These are phyloP conservation scores for Paramecium octaurelia DNA, from an alignment of 73 alveolate species.

Conservation along the genomic window DNA sequence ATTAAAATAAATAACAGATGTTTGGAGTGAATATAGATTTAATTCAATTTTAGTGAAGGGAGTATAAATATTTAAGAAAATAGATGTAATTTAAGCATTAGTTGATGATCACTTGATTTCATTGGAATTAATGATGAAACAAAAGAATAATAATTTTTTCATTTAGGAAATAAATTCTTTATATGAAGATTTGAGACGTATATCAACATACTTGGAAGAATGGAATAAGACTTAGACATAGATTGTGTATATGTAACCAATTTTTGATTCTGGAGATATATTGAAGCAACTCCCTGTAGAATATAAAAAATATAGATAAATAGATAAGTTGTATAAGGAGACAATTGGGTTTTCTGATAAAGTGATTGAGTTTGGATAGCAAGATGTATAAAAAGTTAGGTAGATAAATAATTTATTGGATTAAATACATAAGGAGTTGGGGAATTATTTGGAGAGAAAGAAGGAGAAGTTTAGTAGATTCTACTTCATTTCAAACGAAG, in stretches of 20 bases:
- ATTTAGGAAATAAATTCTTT: background rate
- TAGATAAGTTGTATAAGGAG: slow-evolving; percentile 14
- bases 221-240: background rate
- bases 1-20: background rate
- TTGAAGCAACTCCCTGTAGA: background rate
- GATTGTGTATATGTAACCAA: background rate
- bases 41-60: background rate
- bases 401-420: background rate
- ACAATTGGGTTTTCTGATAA: background rate
- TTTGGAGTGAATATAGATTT: background rate
- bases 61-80: background rate
- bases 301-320: background rate
- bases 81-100: background rate
- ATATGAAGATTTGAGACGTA: background rate
- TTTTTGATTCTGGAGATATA: background rate
- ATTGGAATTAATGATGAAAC: background rate
- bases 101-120: slow-evolving; percentile 11
- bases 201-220: background rate
- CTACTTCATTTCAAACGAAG: background rate
- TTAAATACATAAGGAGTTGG: background rate
- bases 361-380: background rate
- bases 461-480: background rate
- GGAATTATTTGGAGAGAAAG: slow-evolving; percentile 14
- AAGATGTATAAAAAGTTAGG: background rate
- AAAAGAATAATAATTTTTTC: background rate